Evolutionary conservation across 176 grass and related monocot species (phyloP).

Genomic region (Microstegium vimineum): DNA sequence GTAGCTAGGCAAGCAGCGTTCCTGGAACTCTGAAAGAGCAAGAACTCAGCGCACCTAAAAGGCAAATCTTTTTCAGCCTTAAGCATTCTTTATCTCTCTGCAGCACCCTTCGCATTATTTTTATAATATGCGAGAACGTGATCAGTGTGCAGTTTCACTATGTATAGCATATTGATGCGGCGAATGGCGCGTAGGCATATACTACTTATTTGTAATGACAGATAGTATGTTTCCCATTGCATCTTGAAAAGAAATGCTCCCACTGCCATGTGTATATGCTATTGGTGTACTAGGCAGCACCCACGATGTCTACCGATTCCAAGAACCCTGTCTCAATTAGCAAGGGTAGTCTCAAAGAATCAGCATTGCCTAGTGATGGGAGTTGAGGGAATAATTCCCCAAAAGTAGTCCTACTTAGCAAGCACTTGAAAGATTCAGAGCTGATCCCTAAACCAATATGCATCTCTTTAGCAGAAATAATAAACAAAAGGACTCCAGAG

Average conservation of each 20-base stretch:
- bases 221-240: background rate
- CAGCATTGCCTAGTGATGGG: conserved; percentile 22
- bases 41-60: conserved; percentile 25
- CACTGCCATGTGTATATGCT: conserved; percentile 25
- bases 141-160: conserved; percentile 23
- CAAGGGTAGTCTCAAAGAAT: conserved; percentile 20
- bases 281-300: conserved; percentile 23
- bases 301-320: conserved; percentile 27
- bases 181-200: background rate
- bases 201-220: conserved; percentile 11
- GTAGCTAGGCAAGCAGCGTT: conserved; percentile 15
- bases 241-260: conserved; percentile 13
- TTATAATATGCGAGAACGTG: background rate
- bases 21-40: conserved; percentile 25
- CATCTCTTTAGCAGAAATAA: conserved; percentile 32
- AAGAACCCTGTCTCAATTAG: conserved; percentile 23
- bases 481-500: conserved; percentile 2
- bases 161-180: conserved; percentile 18
- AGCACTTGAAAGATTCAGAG: conserved; percentile 58
- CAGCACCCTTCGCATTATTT: conserved; percentile 2
- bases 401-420: conserved; percentile 43
- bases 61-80: background rate
- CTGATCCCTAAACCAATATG: conserved; percentile 39
- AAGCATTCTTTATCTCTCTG: background rate
- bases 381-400: conserved; percentile 39